These are phyloP conservation scores for Dactylellina cionopaga DNA, from an alignment of 2,329 filamentous ascomycete species.

Conservation along the genomic window DNA sequence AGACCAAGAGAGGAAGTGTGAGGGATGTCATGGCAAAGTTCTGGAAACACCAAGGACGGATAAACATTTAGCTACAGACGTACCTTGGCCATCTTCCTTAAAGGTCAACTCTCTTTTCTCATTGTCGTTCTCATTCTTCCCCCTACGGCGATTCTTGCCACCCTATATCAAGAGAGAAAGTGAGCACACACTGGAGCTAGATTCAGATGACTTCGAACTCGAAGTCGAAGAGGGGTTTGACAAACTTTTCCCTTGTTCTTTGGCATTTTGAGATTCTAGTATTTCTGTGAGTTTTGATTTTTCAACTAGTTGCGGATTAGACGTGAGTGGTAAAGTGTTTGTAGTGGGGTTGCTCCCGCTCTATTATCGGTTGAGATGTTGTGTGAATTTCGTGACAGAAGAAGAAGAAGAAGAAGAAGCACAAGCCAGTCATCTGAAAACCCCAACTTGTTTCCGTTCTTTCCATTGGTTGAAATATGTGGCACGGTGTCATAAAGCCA, in stretches of 20 bases:
- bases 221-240: slow-evolving; percentile 55
- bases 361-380: neutral
- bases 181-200: neutral
- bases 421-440: neutral
- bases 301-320: neutral
- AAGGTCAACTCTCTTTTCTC: slow-evolving; percentile 98
- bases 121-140: slow-evolving; percentile 99
- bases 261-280: slow-evolving; percentile 70
- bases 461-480: neutral
- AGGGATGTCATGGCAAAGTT: too few species aligned
- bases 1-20: too few species aligned
- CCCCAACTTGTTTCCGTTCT: too few species aligned
- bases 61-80: slow-evolving; percentile 54
- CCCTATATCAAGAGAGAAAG: slow-evolving; percentile 69
- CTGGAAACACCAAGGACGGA: too few species aligned
- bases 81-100: slow-evolving; percentile 95
- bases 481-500: neutral
- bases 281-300: neutral
- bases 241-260: slow-evolving; percentile 99
- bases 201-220: slow-evolving; percentile 52
- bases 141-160: slow-evolving; percentile 97
- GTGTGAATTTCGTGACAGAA: too few species aligned
- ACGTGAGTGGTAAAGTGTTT: neutral
- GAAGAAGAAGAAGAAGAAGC: neutral
- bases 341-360: neutral